Evolutionary conservation across 2,329 filamentous ascomycete genomes (phyloP), one percentile per base, ranked within the genome.

Genomic region (Alternaria atra): DNA sequence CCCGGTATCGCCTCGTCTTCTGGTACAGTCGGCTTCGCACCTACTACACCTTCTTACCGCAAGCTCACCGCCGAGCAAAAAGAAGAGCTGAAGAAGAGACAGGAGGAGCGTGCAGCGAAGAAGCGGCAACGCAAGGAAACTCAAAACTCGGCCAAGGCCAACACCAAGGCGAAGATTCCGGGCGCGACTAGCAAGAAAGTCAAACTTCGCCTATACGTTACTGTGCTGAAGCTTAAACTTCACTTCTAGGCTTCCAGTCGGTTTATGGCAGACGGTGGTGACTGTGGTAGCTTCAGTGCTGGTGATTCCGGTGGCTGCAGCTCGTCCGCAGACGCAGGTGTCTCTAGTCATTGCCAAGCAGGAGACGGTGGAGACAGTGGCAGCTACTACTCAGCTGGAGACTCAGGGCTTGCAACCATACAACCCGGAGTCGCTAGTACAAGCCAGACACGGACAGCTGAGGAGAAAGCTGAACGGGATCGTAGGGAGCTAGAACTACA

Each of bases 171-270:
- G 29, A 52, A 52, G 8, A 13, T 52, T 12, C 23, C 25, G 2
- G 35, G 30, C 6, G 29, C 54, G 27, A 52, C 37, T 15, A 40
- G n/a, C 29, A 51, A 34, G 29, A 52, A 52, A 46, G 37, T 37
- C 2, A 57, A 52, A n/a, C 46, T 57, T 30, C 29, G 54, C 3
- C 23, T 43, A 12, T 57, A 57, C 37, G 20, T n/a, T 9, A 51
- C 46, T 4, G 52, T 57, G 37, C 5, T 52, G 4, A 44, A 37
- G 23, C 54, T 57, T 15, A 52, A n/a, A 29, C 35, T 57, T 29
- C 44, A 51, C 6, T 30, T 23, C 23, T 47, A 47, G 52, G 23
- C 25, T 13, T 47, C 13, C 20, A 9, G 23, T 44, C 4, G 3
- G 10, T 47, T 37, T 20, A 55, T 47, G 52, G 52, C 52, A 37